Evolutionary conservation across 2,329 filamentous ascomycete genomes (phyloP).

Genomic region (Nigrograna mackinnonii): DNA sequence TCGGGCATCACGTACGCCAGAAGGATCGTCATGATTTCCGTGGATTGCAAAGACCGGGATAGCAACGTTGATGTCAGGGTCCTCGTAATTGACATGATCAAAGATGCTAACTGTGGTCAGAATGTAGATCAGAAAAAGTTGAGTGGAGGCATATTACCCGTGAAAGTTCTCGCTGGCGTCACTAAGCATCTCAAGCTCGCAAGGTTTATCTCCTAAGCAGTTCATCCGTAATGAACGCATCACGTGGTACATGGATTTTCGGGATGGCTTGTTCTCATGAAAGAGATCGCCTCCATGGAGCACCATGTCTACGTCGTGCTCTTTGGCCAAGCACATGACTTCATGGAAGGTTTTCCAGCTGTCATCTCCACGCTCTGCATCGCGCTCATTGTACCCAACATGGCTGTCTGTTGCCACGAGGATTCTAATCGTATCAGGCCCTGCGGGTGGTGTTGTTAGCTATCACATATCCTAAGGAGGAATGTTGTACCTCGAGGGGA

Average conservation of each 20-base stretch:
- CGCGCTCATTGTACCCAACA: slow-evolving; percentile 94
- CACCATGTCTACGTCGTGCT: slow-evolving; percentile 96
- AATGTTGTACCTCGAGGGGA: too few species aligned
- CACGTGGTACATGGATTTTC: slow-evolving; percentile 95
- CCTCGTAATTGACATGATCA: slow-evolving; percentile 96
- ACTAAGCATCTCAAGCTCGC: slow-evolving; percentile 90
- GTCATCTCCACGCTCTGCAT: slow-evolving; percentile 92
- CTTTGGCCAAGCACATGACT: slow-evolving; percentile 84
- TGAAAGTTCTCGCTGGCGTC: slow-evolving; percentile 91
- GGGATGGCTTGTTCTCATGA: slow-evolving; percentile 96
- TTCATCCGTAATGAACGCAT: slow-evolving; percentile 94
- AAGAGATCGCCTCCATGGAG: slow-evolving; percentile 93
- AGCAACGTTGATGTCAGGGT: slow-evolving; percentile 93
- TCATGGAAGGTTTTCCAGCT: slow-evolving; percentile 97
- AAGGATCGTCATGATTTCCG: slow-evolving; percentile 96
- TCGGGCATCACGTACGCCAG: slow-evolving; percentile 57
- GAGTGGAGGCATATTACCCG: too few species aligned
- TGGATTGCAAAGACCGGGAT: slow-evolving; percentile 99
- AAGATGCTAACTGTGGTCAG: slow-evolving; percentile 63
- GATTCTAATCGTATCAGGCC: slow-evolving; percentile 87
- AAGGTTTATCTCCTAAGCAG: slow-evolving; percentile 93
- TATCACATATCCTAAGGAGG: too few species aligned
- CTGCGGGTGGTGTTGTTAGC: too few species aligned
- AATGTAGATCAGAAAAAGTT: not conserved
- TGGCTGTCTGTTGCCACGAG: slow-evolving; percentile 95